Conservation (phyloP, 2,329 filamentous ascomycete species). For the Colletotrichum tropicicola region DNA sequence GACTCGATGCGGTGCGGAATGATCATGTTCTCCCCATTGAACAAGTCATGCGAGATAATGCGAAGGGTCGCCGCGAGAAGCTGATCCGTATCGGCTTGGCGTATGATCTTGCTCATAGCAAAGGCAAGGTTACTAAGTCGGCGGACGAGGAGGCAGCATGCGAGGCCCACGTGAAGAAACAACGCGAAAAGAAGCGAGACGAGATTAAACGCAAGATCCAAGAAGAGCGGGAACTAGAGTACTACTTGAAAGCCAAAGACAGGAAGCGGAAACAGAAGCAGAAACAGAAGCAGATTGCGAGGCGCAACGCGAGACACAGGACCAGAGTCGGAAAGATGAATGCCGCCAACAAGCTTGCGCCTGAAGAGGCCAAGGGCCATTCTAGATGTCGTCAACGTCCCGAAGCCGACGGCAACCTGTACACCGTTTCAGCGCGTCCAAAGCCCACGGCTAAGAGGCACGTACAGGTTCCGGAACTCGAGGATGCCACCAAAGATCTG, state of each 20-base stretch:
- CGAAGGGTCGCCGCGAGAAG: slow-evolving; percentile 73
- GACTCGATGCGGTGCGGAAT: slow-evolving; percentile 73
- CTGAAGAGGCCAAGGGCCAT: neutral
- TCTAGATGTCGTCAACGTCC: slow-evolving; percentile 22
- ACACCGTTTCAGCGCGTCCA: neutral
- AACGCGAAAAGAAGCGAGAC: slow-evolving; percentile 47
- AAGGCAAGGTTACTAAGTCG: slow-evolving; percentile 62
- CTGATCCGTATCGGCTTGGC: slow-evolving; percentile 74
- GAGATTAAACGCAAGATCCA: slow-evolving; percentile 50
- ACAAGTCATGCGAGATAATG: slow-evolving; percentile 72
- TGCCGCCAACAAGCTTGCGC: neutral
- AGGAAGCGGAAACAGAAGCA: slow-evolving; percentile 42
- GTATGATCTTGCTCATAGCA: slow-evolving; percentile 76
- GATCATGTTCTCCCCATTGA: slow-evolving; percentile 63
- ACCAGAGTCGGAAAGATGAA: slow-evolving; percentile 39
- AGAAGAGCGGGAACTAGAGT: slow-evolving; percentile 45
- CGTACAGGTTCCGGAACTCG: slow-evolving; percentile 28
- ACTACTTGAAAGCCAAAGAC: slow-evolving; percentile 47
- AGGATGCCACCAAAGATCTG: neutral
- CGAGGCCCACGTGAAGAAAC: slow-evolving; percentile 53
- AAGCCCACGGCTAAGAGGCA: slow-evolving; percentile 39
- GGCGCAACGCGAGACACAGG: slow-evolving; percentile 48
- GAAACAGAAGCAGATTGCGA: slow-evolving; percentile 34
- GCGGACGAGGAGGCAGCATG: slow-evolving; percentile 57
- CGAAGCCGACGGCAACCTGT: neutral